Percentiles rank a stretch among this genome's conserved stretches.
Conservation (phyloP, 345 rosid species). For the Leavenworthia alabamica region DNA sequence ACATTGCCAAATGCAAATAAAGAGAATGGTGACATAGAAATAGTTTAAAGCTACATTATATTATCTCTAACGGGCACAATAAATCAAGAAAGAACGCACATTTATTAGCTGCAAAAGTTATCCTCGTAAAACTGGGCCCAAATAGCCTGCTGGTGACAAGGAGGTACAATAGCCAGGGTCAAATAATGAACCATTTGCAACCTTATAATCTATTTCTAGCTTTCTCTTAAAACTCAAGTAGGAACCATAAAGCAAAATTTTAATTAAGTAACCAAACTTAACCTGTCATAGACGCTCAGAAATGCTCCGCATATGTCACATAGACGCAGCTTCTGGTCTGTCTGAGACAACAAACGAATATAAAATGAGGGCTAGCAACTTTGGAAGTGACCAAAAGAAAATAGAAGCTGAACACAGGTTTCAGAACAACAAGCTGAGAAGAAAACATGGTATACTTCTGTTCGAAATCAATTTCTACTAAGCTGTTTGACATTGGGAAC, state of each 20-base stretch:
- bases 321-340: conserved; percentile 99
- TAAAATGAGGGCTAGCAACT: background rate
- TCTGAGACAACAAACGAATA: conserved; percentile 45
- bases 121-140: conserved; percentile 99
- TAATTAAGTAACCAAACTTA: conserved; percentile 19
- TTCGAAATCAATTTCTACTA: background rate
- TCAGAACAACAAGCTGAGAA: background rate
- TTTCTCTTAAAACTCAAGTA: conserved; percentile 34
- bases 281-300: conserved; percentile 98
- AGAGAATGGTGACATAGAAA: conserved; percentile 9
- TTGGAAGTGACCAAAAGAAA: background rate
- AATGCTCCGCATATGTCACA: conserved; percentile 99
- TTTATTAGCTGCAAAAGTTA: conserved; percentile 99
- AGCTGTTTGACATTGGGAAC: background rate
- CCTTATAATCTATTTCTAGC: conserved; percentile 50
- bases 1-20: conserved; percentile 28
- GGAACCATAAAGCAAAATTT: conserved; percentile 21
- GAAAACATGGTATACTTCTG: conserved; percentile 3
- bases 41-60: conserved; percentile 14
- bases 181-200: conserved; percentile 90
- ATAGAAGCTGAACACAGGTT: background rate
- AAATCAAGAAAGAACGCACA: conserved; percentile 95
- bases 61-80: conserved; percentile 41
- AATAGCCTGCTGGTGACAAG: conserved; percentile 99
- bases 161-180: conserved; percentile 83